A percentile compares a stretch with the other conserved stretches of the same genome.
Evolutionary conservation across 1,284 basidiomycete genomes (phyloP).

Genomic region (Prillingera fragicola): DNA sequence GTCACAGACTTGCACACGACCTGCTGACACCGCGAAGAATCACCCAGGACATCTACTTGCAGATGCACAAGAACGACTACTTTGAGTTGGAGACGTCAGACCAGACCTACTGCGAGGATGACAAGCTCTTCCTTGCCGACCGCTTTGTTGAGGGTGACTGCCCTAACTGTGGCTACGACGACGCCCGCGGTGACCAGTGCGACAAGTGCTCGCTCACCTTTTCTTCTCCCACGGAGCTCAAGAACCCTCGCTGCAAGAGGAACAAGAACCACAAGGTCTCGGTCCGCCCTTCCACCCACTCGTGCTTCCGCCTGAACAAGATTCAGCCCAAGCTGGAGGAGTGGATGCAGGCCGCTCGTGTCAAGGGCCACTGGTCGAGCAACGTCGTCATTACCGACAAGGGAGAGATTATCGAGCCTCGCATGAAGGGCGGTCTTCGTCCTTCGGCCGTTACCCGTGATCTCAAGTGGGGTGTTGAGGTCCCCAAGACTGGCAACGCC

Average conservation of each 20-base stretch:
- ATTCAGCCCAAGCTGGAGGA: slow-evolving; percentile 79
- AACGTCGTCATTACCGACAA: slow-evolving; percentile 85
- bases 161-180: slow-evolving; percentile 82
- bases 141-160: slow-evolving; percentile 92
- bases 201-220: slow-evolving; percentile 89
- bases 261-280: slow-evolving; percentile 72
- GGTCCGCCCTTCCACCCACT: slow-evolving; percentile 78
- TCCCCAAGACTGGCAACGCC: slow-evolving; percentile 66
- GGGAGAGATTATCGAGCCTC: slow-evolving; percentile 83
- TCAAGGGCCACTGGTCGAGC: slow-evolving; percentile 81
- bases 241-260: slow-evolving; percentile 92
- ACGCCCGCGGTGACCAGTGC: slow-evolving; percentile 98
- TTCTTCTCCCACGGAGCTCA: slow-evolving; percentile 81
- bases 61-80: slow-evolving; percentile 69
- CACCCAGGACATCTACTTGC: slow-evolving; percentile 77
- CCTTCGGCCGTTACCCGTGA: slow-evolving; percentile 92
- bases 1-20: neutral
- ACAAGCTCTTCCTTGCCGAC: slow-evolving; percentile 88
- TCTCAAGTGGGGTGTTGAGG: slow-evolving; percentile 92
- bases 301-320: slow-evolving; percentile 81
- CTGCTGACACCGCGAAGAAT: slow-evolving; percentile 56
- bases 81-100: slow-evolving; percentile 78
- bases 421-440: slow-evolving; percentile 77
- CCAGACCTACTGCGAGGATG: slow-evolving; percentile 89
- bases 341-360: slow-evolving; percentile 78